phyloP scores from a whole-genome alignment of 495 filamentous ascomycete species.

The Tuber calosporum region DNA sequence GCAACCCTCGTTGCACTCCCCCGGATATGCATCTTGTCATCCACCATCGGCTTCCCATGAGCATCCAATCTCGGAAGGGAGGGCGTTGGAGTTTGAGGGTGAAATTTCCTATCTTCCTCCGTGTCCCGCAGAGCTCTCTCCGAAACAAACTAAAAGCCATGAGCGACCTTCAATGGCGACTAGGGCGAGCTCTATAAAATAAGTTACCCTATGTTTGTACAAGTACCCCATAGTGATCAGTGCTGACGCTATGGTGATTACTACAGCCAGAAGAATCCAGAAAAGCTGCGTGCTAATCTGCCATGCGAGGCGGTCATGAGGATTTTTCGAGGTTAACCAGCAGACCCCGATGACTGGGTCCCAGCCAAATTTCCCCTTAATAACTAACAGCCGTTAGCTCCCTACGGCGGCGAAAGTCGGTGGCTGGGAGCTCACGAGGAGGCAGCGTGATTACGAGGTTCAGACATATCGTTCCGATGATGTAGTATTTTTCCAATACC shows the following conservation, averaged over 20 bases:
- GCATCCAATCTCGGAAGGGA: conserved; percentile 26
- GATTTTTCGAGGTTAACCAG: conserved; percentile 21
- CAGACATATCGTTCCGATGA: conserved; percentile 22
- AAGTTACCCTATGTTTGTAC: conserved; percentile 28
- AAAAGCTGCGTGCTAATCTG: conserved; percentile 34
- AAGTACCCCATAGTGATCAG: conserved; percentile 21
- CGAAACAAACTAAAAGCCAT: conserved; percentile 14
- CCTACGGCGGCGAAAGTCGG: background rate
- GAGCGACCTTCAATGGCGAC: background rate
- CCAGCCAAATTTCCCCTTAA: conserved; percentile 34
- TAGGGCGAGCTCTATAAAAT: too few species aligned
- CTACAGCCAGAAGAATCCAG: conserved; percentile 31
- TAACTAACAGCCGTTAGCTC: conserved; percentile 14
- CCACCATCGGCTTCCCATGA: conserved; percentile 17
- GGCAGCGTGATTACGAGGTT: conserved; percentile 27
- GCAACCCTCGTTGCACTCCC: conserved; percentile 19
- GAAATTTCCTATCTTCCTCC: background rate
- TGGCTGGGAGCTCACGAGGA: conserved; percentile 18
- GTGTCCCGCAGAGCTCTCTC: background rate
- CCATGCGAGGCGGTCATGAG: conserved; percentile 22
- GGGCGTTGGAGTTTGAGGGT: background rate
- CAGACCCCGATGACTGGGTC: conserved; percentile 31
- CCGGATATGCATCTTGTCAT: conserved; percentile 4
- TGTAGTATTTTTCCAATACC: conserved; percentile 31
- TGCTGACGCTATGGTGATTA: conserved; percentile 18